phyloP scores from a whole-genome alignment of 345 rosid genomes.

The Camelina sativa region DNA sequence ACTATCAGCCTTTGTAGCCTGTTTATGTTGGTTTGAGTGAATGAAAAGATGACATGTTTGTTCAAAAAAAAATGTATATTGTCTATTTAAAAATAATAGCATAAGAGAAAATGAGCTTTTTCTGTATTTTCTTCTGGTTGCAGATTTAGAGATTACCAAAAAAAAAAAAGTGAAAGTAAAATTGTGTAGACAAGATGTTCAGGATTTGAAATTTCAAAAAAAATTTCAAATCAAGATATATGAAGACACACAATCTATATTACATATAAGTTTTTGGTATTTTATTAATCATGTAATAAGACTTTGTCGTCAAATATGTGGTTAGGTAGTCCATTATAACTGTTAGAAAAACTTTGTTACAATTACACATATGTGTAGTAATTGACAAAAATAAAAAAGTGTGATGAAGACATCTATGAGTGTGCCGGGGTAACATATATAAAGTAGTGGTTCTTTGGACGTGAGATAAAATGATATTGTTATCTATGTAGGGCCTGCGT shows the following conservation, averaged over 20 bases:
- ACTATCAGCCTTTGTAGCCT: no score
- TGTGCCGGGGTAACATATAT: conserved; percentile 1
- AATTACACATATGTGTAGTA: neutral
- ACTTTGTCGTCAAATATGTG: no score
- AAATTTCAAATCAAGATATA: neutral
- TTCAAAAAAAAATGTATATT: no score
- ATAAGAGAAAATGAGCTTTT: no score
- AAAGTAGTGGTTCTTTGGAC: conserved; percentile 22
- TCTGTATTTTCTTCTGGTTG: no score
- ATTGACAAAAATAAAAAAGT: neutral
- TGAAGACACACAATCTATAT: neutral
- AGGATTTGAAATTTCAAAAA: neutral
- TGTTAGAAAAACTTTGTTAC: neutral
- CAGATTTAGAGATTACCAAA: no score
- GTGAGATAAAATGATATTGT: conserved; percentile 35
- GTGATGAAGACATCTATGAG: conserved; percentile 23
- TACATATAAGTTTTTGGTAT: neutral
- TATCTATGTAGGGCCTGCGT: conserved; percentile 37
- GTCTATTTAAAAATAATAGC: no score
- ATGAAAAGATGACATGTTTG: no score
- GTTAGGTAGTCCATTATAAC: no score
- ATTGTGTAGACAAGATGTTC: neutral
- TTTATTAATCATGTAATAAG: no score
- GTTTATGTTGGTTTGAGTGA: no score
- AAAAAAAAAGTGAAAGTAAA: neutral